Evolutionary conservation across 139 green algal species (phyloP).

Genomic region (Asterochloris erici): DNA sequence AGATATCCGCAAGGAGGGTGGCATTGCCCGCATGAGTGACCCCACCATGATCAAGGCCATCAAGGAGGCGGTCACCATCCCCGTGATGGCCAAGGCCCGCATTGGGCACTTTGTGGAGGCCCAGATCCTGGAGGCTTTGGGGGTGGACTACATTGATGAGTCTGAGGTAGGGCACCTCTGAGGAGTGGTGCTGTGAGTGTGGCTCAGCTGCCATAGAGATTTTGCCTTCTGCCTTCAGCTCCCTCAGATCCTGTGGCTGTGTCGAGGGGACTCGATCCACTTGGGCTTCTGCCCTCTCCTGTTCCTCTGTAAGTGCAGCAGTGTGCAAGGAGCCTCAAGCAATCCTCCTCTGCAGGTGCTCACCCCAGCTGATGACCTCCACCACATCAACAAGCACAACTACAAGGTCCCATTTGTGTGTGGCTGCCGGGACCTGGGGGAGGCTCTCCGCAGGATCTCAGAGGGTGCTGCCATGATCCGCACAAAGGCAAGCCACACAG

Average conservation of each 20-base stretch:
- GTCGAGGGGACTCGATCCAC: background rate
- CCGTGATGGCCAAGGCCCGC: constrained; percentile 98
- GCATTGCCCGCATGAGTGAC: constrained; percentile 97
- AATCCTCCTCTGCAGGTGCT: constrained; percentile 68
- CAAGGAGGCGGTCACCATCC: constrained; percentile 96
- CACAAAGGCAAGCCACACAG: constrained; percentile 67
- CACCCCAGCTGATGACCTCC: constrained; percentile 95
- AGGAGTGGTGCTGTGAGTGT: background rate
- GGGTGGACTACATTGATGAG: constrained; percentile 99
- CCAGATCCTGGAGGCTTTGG: constrained; percentile 95
- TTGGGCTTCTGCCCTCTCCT: too few relatives aligned
- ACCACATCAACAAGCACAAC: constrained; percentile 99
- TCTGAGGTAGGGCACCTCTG: constrained; percentile 67
- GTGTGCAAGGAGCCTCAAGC: too few relatives aligned
- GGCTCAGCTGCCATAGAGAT: too few relatives aligned
- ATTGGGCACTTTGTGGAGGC: constrained; percentile 99
- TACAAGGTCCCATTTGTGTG: constrained; percentile 99
- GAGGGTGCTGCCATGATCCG: constrained; percentile 99
- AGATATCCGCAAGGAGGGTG: constrained; percentile 94
- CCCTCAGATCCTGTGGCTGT: background rate
- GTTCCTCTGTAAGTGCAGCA: too few relatives aligned
- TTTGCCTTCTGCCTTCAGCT: background rate
- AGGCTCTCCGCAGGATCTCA: constrained; percentile 94
- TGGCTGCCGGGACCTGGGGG: constrained; percentile 96
- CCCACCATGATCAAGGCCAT: constrained; percentile 95